Conservation (phyloP, 2,329 filamentous ascomycete genomes). For the Scedosporium minutisporum region DNA sequence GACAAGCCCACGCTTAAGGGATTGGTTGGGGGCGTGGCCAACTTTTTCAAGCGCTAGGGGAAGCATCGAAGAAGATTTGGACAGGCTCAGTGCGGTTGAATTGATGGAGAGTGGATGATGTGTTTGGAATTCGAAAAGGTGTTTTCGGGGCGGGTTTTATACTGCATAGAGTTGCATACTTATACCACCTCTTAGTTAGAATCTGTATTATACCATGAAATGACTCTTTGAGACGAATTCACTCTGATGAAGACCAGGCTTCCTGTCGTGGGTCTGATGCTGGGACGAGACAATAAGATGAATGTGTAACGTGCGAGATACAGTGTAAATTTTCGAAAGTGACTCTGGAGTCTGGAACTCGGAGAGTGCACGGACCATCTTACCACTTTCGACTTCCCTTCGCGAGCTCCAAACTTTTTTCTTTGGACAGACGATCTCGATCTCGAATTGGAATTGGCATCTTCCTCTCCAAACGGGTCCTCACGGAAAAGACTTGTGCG, state of each 20-base stretch:
- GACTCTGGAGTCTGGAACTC: too few relatives aligned
- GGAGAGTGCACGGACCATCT: not conserved
- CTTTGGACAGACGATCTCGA: not conserved
- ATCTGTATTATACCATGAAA: not conserved
- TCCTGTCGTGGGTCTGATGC: too few relatives aligned
- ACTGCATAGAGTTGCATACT: not conserved
- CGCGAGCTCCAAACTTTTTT: not conserved
- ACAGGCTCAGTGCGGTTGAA: not conserved
- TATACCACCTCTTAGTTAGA: not conserved
- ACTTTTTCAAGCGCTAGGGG: constrained; percentile 1
- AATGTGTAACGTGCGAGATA: not conserved
- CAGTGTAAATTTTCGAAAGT: not conserved
- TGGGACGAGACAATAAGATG: too few relatives aligned
- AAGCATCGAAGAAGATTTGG: not conserved
- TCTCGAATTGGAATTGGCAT: not conserved
- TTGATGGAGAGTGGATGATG: not conserved
- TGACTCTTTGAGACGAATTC: not conserved
- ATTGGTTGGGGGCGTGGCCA: constrained; percentile 32
- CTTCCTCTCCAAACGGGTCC: too few relatives aligned
- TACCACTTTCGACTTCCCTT: not conserved
- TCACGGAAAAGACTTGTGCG: too few relatives aligned
- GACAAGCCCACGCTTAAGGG: constrained; percentile 38
- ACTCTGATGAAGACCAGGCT: not conserved
- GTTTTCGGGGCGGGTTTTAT: not conserved
- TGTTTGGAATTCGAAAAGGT: not conserved